Evolutionary conservation across 768 basidiomycete genomes (phyloP), one percentile per base, ranked within the genome.

Genomic region (Mycena kentingensis): DNA sequence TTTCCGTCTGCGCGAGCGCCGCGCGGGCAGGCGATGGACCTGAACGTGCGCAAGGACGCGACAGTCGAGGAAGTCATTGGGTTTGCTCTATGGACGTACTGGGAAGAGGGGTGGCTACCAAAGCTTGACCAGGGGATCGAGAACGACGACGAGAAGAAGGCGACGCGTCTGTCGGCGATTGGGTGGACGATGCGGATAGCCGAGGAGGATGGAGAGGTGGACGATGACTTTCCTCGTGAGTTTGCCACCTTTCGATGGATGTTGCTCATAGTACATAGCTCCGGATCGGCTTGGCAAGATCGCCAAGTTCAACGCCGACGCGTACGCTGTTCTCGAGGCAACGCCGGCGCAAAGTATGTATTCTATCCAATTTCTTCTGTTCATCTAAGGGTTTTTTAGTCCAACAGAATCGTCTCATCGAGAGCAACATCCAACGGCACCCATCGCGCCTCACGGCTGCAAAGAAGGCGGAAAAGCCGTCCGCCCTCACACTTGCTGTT

Each of bases 181-280:
- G 93, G 92, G 1, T 99, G 97, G 96, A 86, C 92, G 32, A 67
- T 99, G 71, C 76, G 93, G 52, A 93, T 98, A 49, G 90, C 93
- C 1, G 97, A 99, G 63, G 91, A 94, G 38, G 95, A 98, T 67
- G 97, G 97, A 15, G 96, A 98, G 68, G 93, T 98, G 1, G 97
- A 99, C 66, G 97, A 98, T 67, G 97, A 99, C 72, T 98, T 95
- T 65, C 97, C 96, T 21, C 90, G 95, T 96, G 90, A n/a, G 34
- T 26, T 49, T 41, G 16, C 19, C 27, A 36, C 36, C 28, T 15
- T 16, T 29, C 25, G 26, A 24, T 7, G 19, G 4, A 5, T 28
- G 39, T 19, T 46, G 26, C 56, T 59, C 52, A 52, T 49, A 26
- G 22, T 37, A 44, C n/a, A 22, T 19, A 96, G 96, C 96, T 0